Base-by-base conservation (phyloP, 2,329 filamentous ascomycete genomes). In the Aspergillus latus region DNA sequence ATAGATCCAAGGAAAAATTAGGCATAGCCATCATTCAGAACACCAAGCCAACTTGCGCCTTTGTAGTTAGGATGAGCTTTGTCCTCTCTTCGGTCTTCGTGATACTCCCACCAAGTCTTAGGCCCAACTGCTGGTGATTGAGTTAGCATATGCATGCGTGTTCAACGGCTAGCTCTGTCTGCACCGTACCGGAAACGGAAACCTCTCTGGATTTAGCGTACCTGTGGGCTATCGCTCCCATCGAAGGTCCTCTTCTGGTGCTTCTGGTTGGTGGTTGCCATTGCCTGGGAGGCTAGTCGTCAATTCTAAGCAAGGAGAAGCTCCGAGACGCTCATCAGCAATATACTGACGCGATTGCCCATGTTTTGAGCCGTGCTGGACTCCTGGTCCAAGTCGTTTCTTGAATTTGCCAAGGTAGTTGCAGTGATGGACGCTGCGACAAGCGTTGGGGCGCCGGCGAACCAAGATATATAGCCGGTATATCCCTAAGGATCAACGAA, bases 81-180 rank as follows among this genome's bases (percentile, higher is more conserved):
- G 30, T 45, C 9, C 49, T 51, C 49, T 9, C 9, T 37, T 43
- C 44, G 39, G 26, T 36, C 28, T 37, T 34, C 34, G 34, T 37
- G 11, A 37, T 37, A 13, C 21, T 45, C 13, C 30, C 30, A 13
- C n/a, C 42, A 29, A 32, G 30, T 45, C 49, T 30, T 7, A 26
- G 10, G 44, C n/a, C 42, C 30, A 29, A 8, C 9, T 39, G 15
- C 21, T n/a, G 21, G 11, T 39, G n/a, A 32, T 26, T 10, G n/a
- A n/a, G 45, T 26, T 49, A 34, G 46, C 34, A 13, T 49, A 49
- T 49, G 47, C 47, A 40, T 49, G 36, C 40, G 40, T 21, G 42
- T 10, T 46, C 40, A 52, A 52, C 49, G 29, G 32, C 30, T 44
- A 5, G 32, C 32, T 7, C 39, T 50, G 37, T 11, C 37, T 52